Evolutionary conservation across 1,284 basidiomycete species (phyloP).

Genomic region (Leccinum angustisporum): DNA sequence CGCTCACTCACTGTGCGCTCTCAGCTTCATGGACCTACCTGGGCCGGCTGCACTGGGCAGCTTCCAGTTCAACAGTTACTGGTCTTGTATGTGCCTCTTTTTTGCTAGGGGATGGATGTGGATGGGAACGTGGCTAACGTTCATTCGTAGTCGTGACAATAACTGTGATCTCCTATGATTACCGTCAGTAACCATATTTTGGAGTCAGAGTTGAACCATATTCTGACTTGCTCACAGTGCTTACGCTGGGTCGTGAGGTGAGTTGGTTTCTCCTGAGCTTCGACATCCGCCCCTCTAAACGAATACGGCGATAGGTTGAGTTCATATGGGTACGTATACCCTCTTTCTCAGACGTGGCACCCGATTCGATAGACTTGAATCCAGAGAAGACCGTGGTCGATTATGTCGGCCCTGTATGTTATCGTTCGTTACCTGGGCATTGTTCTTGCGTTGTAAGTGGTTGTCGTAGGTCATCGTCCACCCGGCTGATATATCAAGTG

Average conservation of each 20-base stretch:
- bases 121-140: not conserved
- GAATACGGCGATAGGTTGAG: conserved; percentile 2
- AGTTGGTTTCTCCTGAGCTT: not conserved
- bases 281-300: not conserved
- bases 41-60: not conserved
- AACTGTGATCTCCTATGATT: conserved; percentile 5
- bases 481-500: conserved; percentile 1
- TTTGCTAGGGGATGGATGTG: not conserved
- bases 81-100: not conserved
- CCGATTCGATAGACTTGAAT: not conserved
- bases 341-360: not conserved
- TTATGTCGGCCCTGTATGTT: conserved; percentile 8
- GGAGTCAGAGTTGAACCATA: not conserved
- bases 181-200: conserved; percentile 1
- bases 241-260: conserved; percentile 7
- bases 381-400: conserved; percentile 7
- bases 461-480: not conserved
- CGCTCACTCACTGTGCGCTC: not conserved
- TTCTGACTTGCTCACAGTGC: not conserved
- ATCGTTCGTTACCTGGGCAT: conserved; percentile 9
- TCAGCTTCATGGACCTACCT: not conserved
- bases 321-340: conserved; percentile 7
- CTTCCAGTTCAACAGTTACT: not conserved
- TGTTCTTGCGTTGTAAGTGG: conserved; percentile 7
- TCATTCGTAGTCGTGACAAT: conserved; percentile 1